Conservation (phyloP, 169 alveolate genomes). For the Plasmodium gonderi region DNA sequence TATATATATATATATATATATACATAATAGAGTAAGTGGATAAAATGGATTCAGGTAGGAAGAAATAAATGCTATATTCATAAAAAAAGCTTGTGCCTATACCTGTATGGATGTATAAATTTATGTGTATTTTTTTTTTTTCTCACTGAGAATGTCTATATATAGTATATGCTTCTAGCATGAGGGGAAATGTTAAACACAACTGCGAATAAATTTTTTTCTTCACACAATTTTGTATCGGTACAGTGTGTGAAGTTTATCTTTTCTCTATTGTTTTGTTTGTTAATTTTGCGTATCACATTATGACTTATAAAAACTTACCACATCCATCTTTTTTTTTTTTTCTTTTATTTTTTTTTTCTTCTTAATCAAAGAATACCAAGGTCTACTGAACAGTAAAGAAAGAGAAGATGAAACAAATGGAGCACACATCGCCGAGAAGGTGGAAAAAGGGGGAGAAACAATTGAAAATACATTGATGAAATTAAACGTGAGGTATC, state of each 20-base stretch:
- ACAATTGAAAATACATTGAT: conserved; percentile 90
- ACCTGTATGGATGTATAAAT: background rate
- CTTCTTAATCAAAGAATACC: conserved; percentile 28
- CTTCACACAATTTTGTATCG: background rate
- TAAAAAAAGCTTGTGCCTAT: background rate
- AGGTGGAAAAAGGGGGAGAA: conserved; percentile 91
- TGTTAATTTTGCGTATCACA: background rate
- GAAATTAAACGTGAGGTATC: conserved; percentile 89
- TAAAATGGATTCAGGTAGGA: conserved; percentile 70
- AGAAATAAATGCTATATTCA: background rate
- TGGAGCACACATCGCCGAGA: conserved; percentile 71
- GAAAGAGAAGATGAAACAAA: conserved; percentile 64
- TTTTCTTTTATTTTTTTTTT: background rate
- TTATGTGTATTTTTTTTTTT: conserved; percentile 3
- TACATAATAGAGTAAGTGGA: background rate
- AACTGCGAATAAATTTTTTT: background rate
- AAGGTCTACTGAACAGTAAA: conserved; percentile 58
- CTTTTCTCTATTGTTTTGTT: background rate
- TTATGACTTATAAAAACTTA: background rate
- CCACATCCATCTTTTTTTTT: background rate
- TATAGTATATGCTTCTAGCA: background rate
- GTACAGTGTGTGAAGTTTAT: background rate
- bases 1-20: background rate
- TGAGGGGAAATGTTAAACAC: background rate
- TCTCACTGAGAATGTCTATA: background rate